phyloP scores from a whole-genome alignment of 2,329 filamentous ascomycete species.

The Colletotrichum cereale region DNA sequence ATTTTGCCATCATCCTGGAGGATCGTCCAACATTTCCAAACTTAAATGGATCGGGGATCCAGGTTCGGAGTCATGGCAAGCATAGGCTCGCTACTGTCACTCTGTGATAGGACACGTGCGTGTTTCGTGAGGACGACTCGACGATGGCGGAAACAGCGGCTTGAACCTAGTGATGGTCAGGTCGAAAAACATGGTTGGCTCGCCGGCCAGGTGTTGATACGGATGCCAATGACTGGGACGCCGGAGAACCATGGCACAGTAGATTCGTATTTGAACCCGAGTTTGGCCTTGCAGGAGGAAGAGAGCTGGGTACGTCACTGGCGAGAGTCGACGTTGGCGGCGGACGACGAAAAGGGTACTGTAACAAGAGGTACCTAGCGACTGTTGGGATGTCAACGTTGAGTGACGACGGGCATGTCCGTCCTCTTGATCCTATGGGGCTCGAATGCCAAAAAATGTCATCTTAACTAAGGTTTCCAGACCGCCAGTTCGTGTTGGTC shows the following conservation, averaged over 20 bases:
- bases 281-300: background rate
- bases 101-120: background rate
- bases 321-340: background rate
- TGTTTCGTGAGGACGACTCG: background rate
- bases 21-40: slow-evolving; percentile 7
- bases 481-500: slow-evolving; percentile 30
- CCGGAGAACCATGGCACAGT: slow-evolving; percentile 25
- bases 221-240: slow-evolving; percentile 4
- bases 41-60: background rate
- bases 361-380: too few relatives aligned
- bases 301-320: slow-evolving; percentile 12
- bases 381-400: background rate
- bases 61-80: background rate
- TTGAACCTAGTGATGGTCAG: background rate
- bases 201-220: slow-evolving; percentile 10
- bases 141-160: background rate
- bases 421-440: background rate
- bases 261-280: too few relatives aligned
- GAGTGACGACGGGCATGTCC: background rate
- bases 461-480: slow-evolving; percentile 9
- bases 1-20: slow-evolving; percentile 5
- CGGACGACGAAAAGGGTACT: background rate
- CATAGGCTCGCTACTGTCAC: background rate
- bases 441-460: too few relatives aligned
- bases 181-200: background rate